Evolutionary conservation across 139 green algal species (phyloP).

Genomic region (Chlorella sorokiniana): DNA sequence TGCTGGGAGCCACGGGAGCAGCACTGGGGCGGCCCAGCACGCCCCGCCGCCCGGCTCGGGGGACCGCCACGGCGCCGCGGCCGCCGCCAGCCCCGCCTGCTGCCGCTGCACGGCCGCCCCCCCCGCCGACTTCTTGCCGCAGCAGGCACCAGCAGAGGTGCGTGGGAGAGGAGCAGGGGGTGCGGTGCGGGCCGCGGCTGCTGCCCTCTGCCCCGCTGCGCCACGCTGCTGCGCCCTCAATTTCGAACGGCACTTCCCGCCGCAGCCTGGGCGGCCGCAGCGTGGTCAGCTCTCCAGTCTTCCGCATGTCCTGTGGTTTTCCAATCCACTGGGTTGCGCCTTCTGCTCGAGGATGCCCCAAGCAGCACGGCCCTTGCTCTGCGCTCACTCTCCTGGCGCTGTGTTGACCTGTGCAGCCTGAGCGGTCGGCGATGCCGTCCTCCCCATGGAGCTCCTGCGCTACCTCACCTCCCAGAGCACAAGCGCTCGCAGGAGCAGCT

Average conservation of each 20-base stretch:
- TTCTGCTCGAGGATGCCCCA: too few relatives aligned
- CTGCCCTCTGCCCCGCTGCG: too few relatives aligned
- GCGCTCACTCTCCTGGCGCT: too few relatives aligned
- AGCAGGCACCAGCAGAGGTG: background rate
- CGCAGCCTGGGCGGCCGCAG: too few relatives aligned
- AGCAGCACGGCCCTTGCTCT: too few relatives aligned
- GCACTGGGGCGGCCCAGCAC: slow-evolving; percentile 5
- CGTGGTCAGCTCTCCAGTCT: too few relatives aligned
- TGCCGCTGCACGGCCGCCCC: background rate
- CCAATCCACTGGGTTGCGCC: too few relatives aligned
- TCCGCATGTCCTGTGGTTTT: too few relatives aligned
- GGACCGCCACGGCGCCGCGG: background rate
- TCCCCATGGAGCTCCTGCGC: slow-evolving; percentile 51
- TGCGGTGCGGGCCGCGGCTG: too few relatives aligned
- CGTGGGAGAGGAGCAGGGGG: too few relatives aligned
- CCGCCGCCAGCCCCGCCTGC: background rate
- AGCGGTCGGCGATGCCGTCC: slow-evolving; percentile 13
- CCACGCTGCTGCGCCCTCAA: too few relatives aligned
- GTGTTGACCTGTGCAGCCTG: slow-evolving; percentile 3
- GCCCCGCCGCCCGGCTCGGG: background rate
- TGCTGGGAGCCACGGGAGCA: slow-evolving; percentile 10
- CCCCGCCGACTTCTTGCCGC: background rate
- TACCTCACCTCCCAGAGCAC: slow-evolving; percentile 47
- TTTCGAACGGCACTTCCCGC: too few relatives aligned
- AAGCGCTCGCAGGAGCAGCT: slow-evolving; percentile 36